These are phyloP conservation scores for Yamadazyma endophytica DNA, from an alignment of 805 yeast genomes.

Conservation along the genomic window DNA sequence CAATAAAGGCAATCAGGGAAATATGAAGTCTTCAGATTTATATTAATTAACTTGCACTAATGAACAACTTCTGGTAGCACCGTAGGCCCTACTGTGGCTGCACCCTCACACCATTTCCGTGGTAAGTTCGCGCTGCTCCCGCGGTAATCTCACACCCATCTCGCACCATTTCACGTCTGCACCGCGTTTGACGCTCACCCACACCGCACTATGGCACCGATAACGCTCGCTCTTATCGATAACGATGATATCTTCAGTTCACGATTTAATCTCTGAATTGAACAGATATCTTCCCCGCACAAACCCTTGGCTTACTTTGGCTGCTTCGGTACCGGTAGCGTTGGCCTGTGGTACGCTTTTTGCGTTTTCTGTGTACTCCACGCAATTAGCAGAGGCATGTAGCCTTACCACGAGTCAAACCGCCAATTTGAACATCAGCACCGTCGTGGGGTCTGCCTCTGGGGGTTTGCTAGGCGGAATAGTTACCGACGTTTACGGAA, in stretches of 20 bases:
- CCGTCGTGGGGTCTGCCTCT: slow-evolving; percentile 27
- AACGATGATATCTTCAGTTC: no score
- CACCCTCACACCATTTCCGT: no score
- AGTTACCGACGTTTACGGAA: slow-evolving; percentile 30
- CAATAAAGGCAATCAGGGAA: no score
- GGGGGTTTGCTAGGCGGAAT: slow-evolving; percentile 31
- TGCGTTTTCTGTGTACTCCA: slow-evolving; percentile 29
- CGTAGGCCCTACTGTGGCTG: no score
- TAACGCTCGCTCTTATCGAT: no score
- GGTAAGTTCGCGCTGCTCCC: no score
- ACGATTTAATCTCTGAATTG: no score
- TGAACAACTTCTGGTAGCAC: no score
- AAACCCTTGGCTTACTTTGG: slow-evolving; percentile 22
- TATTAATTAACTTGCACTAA: no score
- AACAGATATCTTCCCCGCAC: slow-evolving; percentile 21
- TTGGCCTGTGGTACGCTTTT: slow-evolving; percentile 31
- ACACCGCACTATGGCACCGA: no score
- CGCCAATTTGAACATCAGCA: slow-evolving; percentile 27
- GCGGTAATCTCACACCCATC: no score
- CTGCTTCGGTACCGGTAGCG: slow-evolving; percentile 27
- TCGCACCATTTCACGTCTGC: slow-evolving; percentile 7
- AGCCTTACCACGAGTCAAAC: slow-evolving; percentile 22
- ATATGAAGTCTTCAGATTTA: no score
- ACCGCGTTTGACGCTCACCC: slow-evolving; percentile 7
- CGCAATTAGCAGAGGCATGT: slow-evolving; percentile 28